Evolutionary conservation across 169 alveolate species (phyloP).

Genomic region (Miamiensis avidus): DNA sequence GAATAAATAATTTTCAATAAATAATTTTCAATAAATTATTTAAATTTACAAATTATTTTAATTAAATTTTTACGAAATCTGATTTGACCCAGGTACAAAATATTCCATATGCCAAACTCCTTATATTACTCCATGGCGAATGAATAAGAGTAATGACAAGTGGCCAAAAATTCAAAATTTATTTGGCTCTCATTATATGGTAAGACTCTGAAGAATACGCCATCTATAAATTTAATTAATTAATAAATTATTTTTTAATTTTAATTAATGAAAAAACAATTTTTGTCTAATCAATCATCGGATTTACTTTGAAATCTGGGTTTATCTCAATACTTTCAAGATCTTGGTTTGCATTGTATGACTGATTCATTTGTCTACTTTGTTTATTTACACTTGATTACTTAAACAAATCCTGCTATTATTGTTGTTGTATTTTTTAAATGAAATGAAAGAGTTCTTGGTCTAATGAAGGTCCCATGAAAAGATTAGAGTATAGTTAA

Average conservation of each 20-base stretch:
- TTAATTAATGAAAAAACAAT: background rate
- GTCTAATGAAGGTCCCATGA: constrained; percentile 63
- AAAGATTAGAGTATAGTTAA: constrained; percentile 45
- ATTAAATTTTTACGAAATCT: background rate
- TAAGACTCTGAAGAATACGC: constrained; percentile 42
- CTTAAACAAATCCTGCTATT: too few relatives aligned
- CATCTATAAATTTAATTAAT: constrained; percentile 21
- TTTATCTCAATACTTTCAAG: constrained; percentile 17
- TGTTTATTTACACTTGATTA: too few relatives aligned
- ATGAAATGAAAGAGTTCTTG: too few relatives aligned
- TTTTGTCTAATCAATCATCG: constrained; percentile 3
- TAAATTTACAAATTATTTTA: background rate
- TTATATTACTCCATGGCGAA: constrained; percentile 63
- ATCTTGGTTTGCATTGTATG: too few relatives aligned
- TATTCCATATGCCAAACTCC: constrained; percentile 56
- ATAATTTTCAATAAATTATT: too few relatives aligned
- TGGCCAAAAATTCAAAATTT: constrained; percentile 60
- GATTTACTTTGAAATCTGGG: constrained; percentile 33
- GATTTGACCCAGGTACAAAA: constrained; percentile 37
- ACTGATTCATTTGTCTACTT: too few relatives aligned
- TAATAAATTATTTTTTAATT: background rate
- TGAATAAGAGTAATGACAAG: constrained; percentile 34
- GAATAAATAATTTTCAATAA: too few relatives aligned
- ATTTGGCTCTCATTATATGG: constrained; percentile 38
- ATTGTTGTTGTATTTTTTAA: too few relatives aligned